Evolutionary conservation across 176 grass and related monocot species (phyloP), one percentile per base, ranked within the genome.

Genomic region (Bromus sterilis): DNA sequence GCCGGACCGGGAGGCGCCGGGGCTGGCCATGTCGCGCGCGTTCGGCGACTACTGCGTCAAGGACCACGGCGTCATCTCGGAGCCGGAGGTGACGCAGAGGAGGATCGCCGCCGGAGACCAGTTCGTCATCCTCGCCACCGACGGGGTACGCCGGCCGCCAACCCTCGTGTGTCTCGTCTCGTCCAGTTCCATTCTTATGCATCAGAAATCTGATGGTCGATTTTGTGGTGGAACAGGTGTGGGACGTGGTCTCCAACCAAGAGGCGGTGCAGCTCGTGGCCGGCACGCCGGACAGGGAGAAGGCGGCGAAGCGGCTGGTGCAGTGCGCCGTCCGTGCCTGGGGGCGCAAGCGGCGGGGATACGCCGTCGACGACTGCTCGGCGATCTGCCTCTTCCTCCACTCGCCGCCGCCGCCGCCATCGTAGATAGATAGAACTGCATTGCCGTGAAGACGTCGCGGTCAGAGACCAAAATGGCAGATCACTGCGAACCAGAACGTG

Each of bases 311-410:
- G 79, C 82, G 78, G 31, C 87, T 99, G 3, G 93, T 96, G 56
- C 87, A 96, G 77, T 90, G 89, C 68, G 97, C 97, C 4, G 69
- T 87, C 55, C 82, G 83, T 4, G 87, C 79, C 1, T 99, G 97
- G 97, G 71, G 83, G 83, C 78, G 70, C 41, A 94, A 82, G 78
- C 92, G 91, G 32, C 92, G 26, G 29, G 83, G 85, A 56, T 87
- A 93, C 70, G 97, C 97, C 36, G 80, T 90, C 24, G 97, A 99
- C 60, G 97, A 99, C 84, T 99, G 97, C 85, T 99, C 93, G 21
- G 97, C 97, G 14, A 51, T 99, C 37, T 99, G 97, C 83, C 89
- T 99, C 79, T 96, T 96, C 85, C 83, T 99, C 51, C 61, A 92
- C 80, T 87, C 93, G 37, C 62, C 30, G 75, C 70, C 85, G 1